A percentile compares a stretch with the other conserved stretches of the same genome.
phyloP scores from a whole-genome alignment of 768 basidiomycete species.

The Russula foetens region DNA sequence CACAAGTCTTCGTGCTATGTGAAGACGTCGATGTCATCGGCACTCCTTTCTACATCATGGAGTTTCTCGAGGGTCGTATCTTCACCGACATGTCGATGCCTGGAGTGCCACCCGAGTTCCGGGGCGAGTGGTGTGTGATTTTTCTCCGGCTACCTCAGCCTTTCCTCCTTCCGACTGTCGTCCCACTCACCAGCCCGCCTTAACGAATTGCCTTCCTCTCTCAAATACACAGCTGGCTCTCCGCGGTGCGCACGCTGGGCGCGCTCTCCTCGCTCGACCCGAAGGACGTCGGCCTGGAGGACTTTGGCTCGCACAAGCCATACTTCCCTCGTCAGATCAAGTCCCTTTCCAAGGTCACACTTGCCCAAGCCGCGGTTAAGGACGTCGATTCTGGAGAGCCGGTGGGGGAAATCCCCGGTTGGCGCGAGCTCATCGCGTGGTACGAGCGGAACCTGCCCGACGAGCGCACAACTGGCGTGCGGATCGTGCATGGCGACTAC shows the following conservation, averaged over 20 bases:
- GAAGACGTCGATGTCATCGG: conserved; percentile 72
- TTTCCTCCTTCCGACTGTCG: not conserved
- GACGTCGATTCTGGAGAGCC: conserved; percentile 55
- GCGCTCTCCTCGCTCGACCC: conserved; percentile 60
- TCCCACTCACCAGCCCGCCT: too few species aligned
- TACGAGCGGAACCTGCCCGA: conserved; percentile 69
- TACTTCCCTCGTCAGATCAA: conserved; percentile 96
- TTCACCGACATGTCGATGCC: conserved; percentile 82
- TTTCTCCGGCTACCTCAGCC: not conserved
- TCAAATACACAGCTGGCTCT: conserved; percentile 56
- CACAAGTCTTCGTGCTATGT: conserved; percentile 77
- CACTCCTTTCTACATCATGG: conserved; percentile 94
- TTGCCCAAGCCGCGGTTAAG: conserved; percentile 60
- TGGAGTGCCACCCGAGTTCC: conserved; percentile 50
- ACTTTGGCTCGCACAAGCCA: conserved; percentile 63
- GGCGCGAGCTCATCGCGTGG: conserved; percentile 67
- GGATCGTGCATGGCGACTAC: conserved; percentile 97
- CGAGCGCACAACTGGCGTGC: conserved; percentile 61
- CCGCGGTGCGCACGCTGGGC: conserved; percentile 63
- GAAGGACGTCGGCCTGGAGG: conserved; percentile 52
- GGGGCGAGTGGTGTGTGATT: conserved; percentile 58
- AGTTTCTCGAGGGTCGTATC: conserved; percentile 89
- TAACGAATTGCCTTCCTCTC: not conserved
- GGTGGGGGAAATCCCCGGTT: conserved; percentile 67
- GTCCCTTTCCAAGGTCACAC: conserved; percentile 74